Percentiles rank a stretch among this genome's conserved stretches.
Conservation (phyloP, 768 basidiomycete genomes). For the Kwoniella newhampshirensis region DNA sequence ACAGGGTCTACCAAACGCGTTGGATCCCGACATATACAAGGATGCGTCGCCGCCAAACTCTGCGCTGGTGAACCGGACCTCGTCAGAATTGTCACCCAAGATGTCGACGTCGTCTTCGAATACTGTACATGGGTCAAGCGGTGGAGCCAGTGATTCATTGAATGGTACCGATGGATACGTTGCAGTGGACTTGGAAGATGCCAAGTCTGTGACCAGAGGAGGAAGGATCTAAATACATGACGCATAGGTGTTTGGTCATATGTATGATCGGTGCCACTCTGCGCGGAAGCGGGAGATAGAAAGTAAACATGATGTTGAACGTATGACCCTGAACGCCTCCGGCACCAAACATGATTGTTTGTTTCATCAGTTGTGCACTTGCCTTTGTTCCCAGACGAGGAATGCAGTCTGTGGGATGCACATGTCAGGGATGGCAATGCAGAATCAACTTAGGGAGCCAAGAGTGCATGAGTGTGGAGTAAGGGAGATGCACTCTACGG, state of each 20-base stretch:
- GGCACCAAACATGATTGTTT: too few relatives aligned
- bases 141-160: neutral
- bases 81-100: neutral
- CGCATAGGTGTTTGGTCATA: too few relatives aligned
- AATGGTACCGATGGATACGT: conserved; percentile 13
- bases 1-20: conserved; percentile 39
- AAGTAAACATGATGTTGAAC: neutral
- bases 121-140: neutral
- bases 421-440: too few relatives aligned
- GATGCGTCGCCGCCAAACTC: conserved; percentile 10
- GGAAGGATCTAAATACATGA: conserved; percentile 11
- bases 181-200: conserved; percentile 17
- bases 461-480: too few relatives aligned
- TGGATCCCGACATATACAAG: conserved; percentile 21
- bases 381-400: too few relatives aligned
- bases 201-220: conserved; percentile 3
- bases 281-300: neutral
- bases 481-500: too few relatives aligned
- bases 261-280: neutral
- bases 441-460: too few relatives aligned
- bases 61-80: neutral
- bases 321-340: too few relatives aligned
- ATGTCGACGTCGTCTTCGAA: neutral
- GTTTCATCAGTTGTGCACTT: too few relatives aligned
- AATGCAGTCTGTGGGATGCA: too few relatives aligned